Percentiles rank a stretch among this genome's conserved stretches.
These are phyloP conservation scores for Yamadazyma aaseri DNA, from an alignment of 1,139 yeast genomes.

Conservation along the genomic window DNA sequence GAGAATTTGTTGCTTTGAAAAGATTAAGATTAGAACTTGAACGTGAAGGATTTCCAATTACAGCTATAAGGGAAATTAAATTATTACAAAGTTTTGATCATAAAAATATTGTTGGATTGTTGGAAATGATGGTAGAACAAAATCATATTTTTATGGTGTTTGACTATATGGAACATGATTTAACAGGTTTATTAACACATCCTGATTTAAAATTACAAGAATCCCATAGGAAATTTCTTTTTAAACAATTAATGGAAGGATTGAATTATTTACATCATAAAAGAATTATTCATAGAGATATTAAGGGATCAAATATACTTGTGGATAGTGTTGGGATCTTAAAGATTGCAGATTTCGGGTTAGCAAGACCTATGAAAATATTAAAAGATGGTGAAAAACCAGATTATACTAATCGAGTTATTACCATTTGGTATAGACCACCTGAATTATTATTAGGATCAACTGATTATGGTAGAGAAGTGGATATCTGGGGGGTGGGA, in stretches of 20 bases:
- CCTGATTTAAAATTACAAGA: constrained; percentile 62
- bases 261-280: constrained; percentile 76
- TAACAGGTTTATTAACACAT: constrained; percentile 83
- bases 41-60: constrained; percentile 93
- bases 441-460: constrained; percentile 91
- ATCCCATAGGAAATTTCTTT: constrained; percentile 73
- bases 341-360: constrained; percentile 91
- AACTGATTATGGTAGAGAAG: constrained; percentile 85
- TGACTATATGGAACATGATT: constrained; percentile 91
- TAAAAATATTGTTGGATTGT: constrained; percentile 72
- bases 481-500: constrained; percentile 97
- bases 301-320: constrained; percentile 88
- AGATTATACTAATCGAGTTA: constrained; percentile 90
- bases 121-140: constrained; percentile 88
- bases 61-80: constrained; percentile 90
- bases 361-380: constrained; percentile 77
- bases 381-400: constrained; percentile 52
- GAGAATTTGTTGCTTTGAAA: constrained; percentile 77
- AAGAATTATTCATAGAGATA: constrained; percentile 86
- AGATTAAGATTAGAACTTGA: constrained; percentile 81
- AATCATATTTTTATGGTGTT: constrained; percentile 85
- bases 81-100: constrained; percentile 85
- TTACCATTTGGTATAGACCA: constrained; percentile 96
- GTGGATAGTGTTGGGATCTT: constrained; percentile 69
- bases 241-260: constrained; percentile 77